Percentiles rank a stretch among this genome's conserved stretches.
These are phyloP conservation scores for Fusarium solani-melongenae DNA, from an alignment of 2,329 filamentous ascomycete genomes.

Conservation along the genomic window DNA sequence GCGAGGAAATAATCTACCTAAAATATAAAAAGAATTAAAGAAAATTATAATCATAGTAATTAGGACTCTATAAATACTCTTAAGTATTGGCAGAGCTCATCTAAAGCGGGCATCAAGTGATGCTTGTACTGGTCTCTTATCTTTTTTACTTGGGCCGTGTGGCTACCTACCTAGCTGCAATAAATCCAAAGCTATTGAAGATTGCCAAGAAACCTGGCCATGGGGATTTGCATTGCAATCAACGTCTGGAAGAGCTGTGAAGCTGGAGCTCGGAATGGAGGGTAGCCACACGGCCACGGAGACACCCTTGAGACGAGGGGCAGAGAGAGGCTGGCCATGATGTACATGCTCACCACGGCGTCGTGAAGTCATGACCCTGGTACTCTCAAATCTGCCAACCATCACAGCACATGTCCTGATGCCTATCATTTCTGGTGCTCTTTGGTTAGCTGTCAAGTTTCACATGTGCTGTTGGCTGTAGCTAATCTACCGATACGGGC, in stretches of 20 bases:
- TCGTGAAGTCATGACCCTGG: neutral
- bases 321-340: neutral
- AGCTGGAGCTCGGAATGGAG: neutral
- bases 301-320: neutral
- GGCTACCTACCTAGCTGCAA: too few species aligned
- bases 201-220: neutral
- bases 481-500: neutral
- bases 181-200: neutral
- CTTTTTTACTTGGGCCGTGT: too few species aligned
- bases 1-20: too few species aligned
- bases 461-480: neutral
- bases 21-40: too few species aligned
- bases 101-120: too few species aligned
- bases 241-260: neutral
- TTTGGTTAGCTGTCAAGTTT: neutral
- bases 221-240: neutral
- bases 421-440: neutral
- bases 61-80: too few species aligned
- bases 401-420: neutral
- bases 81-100: too few species aligned
- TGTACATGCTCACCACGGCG: neutral
- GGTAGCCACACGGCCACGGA: neutral
- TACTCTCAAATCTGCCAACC: neutral
- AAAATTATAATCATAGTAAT: too few species aligned
- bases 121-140: too few species aligned